phyloP scores from a whole-genome alignment of 805 yeast species.

The Zygotorulaspora florentina region DNA sequence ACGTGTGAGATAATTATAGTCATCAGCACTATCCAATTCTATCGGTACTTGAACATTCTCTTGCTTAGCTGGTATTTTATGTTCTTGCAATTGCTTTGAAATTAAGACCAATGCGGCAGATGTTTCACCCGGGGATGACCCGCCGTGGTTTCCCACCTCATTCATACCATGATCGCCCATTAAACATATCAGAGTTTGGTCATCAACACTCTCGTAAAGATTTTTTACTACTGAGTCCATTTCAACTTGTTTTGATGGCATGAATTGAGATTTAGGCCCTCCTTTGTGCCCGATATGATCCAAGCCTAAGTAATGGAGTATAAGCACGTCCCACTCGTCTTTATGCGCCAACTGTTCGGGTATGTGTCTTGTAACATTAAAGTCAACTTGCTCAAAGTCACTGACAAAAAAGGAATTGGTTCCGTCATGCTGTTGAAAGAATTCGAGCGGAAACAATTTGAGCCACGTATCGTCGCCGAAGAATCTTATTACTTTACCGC shows the following conservation, averaged over 20 bases:
- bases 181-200: constrained; percentile 61
- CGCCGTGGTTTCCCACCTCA: constrained; percentile 94
- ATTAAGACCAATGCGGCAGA: constrained; percentile 74
- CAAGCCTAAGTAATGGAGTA: constrained; percentile 86
- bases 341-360: constrained; percentile 47
- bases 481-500: constrained; percentile 55
- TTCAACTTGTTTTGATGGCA: constrained; percentile 79
- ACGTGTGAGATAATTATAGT: constrained; percentile 50
- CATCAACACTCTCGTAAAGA: constrained; percentile 45
- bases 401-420: constrained; percentile 92
- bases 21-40: constrained; percentile 33
- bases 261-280: constrained; percentile 76
- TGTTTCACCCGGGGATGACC: constrained; percentile 89
- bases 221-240: constrained; percentile 68
- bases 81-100: constrained; percentile 51
- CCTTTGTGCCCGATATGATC: constrained; percentile 99
- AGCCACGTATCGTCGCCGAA: constrained; percentile 99
- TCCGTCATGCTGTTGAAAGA: constrained; percentile 69
- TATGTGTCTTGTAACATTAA: constrained; percentile 86
- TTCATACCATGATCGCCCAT: constrained; percentile 98
- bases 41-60: constrained; percentile 15
- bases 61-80: constrained; percentile 19
- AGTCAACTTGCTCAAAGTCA: constrained; percentile 91
- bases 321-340: constrained; percentile 73
- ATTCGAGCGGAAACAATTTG: constrained; percentile 67